Base-by-base conservation (phyloP, 2,329 filamentous ascomycete species). In the Trichoderma koningiopsis region DNA sequence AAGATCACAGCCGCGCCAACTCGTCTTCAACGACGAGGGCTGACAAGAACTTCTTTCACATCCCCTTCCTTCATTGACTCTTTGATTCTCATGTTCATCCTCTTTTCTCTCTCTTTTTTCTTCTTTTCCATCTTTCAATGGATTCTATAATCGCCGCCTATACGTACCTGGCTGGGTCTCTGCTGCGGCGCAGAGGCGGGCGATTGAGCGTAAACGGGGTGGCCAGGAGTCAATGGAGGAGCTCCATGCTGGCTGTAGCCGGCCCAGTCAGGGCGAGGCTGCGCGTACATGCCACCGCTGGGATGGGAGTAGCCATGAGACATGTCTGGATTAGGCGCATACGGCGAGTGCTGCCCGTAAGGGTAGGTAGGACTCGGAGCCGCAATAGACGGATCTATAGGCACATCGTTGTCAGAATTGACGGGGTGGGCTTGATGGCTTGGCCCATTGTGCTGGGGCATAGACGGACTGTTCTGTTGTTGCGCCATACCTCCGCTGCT, bases 311-410 rank as follows among this genome's bases (percentile, higher is more conserved):
- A 93, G 76, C 87, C 87, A 76, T 96, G 92, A 76, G 90, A 85
- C 92, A 97, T 96, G 75, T 97, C 92, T 85, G 94, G 91, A 74
- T 89, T 90, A 69, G 92, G 89, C 70, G 89, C 89, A 82, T 97
- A 97, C 43, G 94, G 93, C 75, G 94, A 95, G 81, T 97, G 96
- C 79, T 92, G 90, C 72, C 86, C 84, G 76, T 93, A 91, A 75
- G 92, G 88, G 80, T 97, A 97, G 76, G 93, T 94, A 71, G 95
- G 94, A 86, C 93, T 97, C 79, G 93, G 92, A 77, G 92, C 91
- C 82, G 94, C 92, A 81, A 97, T 97, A 81, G 94, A 96, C 78
- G 94, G 94, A 96, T 97, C 95, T 97, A 97, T 94, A 91, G 93
- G 93, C 86, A 96, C 89, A 90, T 93, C 91, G 88, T 88, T 88